Evolutionary conservation across 345 rosid genomes (phyloP).

Genomic region (Zanthoxylum bungeanum): DNA sequence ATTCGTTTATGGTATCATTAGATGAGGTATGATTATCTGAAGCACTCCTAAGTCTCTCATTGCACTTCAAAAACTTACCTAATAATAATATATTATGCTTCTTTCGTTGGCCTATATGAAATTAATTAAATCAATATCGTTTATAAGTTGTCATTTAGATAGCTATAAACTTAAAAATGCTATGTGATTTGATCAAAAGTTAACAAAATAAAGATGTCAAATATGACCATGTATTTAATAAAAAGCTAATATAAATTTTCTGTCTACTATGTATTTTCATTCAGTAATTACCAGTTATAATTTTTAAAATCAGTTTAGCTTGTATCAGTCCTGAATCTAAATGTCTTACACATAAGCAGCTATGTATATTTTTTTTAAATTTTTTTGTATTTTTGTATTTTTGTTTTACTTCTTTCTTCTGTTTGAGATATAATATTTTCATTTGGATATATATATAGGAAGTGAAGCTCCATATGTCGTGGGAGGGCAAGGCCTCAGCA

Average conservation of each 20-base stretch:
- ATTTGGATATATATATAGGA: no score
- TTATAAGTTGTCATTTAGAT: neutral
- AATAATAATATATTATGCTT: no score
- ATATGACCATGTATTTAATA: neutral
- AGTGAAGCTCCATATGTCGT: neutral
- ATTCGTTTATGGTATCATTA: neutral
- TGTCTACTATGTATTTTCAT: neutral
- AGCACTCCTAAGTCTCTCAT: neutral
- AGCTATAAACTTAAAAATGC: no score
- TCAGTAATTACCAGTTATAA: no score
- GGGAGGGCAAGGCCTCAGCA: neutral
- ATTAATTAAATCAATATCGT: neutral
- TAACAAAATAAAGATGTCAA: neutral
- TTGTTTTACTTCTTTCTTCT: no score
- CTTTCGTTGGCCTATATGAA: neutral
- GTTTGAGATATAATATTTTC: neutral
- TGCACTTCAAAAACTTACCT: neutral
- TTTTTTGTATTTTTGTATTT: no score
- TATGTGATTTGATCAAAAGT: neutral
- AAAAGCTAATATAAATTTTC: neutral
- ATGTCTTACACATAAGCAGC: neutral
- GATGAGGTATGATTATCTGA: neutral
- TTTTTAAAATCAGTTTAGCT: no score
- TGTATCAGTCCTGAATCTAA: neutral
- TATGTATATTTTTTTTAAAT: no score